Base-by-base conservation (phyloP, 805 yeast species). In the Metschnikowia lochheadii region DNA sequence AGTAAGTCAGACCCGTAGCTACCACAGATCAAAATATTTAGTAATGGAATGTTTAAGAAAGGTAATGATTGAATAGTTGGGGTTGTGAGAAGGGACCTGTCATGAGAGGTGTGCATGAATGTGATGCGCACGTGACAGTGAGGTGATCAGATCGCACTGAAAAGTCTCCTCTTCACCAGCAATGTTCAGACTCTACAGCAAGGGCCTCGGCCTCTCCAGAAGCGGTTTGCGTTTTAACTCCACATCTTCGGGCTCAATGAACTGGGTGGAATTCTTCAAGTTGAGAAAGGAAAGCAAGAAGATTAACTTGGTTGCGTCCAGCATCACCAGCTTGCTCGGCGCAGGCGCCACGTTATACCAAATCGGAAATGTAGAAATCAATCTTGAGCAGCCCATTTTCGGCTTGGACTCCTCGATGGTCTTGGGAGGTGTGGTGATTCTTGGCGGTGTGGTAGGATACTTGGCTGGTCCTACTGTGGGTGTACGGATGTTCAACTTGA, bases 371-470 rank as follows among this genome's bases (percentile, higher is more conserved):
- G 73, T 87, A 57, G 94, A 89, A 63, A 82, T 94, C 53, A 97
- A 92, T 65, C 87, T 92, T 35, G 89, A 96, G 40, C 88, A 89
- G 65, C 79, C 83, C 53, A 78, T 92, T 45, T 79, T 87, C 68
- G 99, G 98, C 2, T 76, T 92, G 53, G 98, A 94, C 63, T 89
- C 96, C n/a, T 75, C 88, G 58, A 81, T 87, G 66, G 88, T 89
- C 37, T 78, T 85, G 63, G 83, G 87, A 36, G 89, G 86, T 40
- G 90, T 85, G 1, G 80, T 90, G 40, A 67, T 86, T 49, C 73
- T 83, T 13, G 83, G 87, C 13, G 92, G 92, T 23, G 82, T 82
- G 42, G 65, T 85, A 34, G 97, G 97, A 2, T 89, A 82, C 63
- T 69, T 90, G 58, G 72, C 83, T 44, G 98, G 98, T 2, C 98